These are phyloP conservation scores for Ramaria rubella DNA, from an alignment of 768 basidiomycete species.

Conservation along the genomic window DNA sequence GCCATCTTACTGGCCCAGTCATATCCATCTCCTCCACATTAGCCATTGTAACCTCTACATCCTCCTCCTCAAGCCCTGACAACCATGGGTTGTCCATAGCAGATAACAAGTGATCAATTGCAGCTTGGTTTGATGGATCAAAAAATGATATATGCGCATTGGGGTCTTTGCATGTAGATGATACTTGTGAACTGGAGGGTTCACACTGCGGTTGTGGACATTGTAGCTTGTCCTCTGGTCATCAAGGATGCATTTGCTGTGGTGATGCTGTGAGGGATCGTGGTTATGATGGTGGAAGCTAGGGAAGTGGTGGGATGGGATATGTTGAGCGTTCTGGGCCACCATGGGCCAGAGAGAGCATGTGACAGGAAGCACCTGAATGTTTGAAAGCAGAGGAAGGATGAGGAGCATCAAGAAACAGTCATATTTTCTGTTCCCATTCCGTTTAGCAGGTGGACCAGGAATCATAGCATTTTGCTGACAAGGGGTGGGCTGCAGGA, in stretches of 20 bases:
- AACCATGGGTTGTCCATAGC: not conserved
- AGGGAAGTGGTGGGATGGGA: not conserved
- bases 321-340: not conserved
- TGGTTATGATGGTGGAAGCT: not conserved
- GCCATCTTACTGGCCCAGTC: constrained; percentile 84
- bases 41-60: constrained; percentile 71
- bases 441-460: not conserved
- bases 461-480: not conserved
- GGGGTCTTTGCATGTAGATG: constrained; percentile 45
- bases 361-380: not conserved
- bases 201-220: constrained; percentile 19
- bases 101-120: constrained; percentile 59
- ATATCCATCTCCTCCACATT: constrained; percentile 96
- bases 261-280: not conserved
- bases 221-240: constrained; percentile 7
- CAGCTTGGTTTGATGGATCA: constrained; percentile 69
- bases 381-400: not conserved
- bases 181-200: constrained; percentile 23
- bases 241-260: not conserved
- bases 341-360: not conserved
- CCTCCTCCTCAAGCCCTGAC: constrained; percentile 55
- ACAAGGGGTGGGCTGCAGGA: not conserved
- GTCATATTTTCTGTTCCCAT: not conserved
- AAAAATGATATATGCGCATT: constrained; percentile 77
- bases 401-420: not conserved